A percentile compares a stretch with the other conserved stretches of the same genome.
phyloP scores from a whole-genome alignment of 352 stramenopile genomes.

The Globisporangium yorkense region DNA sequence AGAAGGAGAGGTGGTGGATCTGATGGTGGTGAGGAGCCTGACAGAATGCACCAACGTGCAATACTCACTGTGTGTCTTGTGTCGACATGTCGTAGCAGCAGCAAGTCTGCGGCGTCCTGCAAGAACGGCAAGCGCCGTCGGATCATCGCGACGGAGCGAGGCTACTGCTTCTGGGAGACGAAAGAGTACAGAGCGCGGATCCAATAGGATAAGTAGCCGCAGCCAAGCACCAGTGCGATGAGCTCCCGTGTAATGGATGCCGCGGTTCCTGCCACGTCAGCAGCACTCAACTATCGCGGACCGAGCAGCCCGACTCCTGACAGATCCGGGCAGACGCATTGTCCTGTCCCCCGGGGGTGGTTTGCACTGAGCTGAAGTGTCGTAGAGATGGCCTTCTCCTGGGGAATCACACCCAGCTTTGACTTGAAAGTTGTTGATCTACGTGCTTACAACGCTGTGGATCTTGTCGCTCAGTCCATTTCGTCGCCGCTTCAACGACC shows the following conservation, averaged over 20 bases:
- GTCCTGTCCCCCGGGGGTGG: background rate
- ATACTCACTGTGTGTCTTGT: no score
- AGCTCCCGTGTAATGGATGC: background rate
- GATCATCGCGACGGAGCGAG: no score
- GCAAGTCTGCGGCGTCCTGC: no score
- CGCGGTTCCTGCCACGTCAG: background rate
- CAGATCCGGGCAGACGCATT: no score
- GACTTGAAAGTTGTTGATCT: background rate
- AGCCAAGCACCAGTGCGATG: background rate
- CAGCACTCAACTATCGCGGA: background rate
- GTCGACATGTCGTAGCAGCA: no score
- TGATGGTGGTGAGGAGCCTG: no score
- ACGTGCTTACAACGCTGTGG: background rate
- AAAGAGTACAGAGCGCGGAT: no score
- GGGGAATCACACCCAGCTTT: background rate
- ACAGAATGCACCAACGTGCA: no score
- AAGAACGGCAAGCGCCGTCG: no score
- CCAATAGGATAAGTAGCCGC: background rate
- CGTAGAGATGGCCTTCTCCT: background rate
- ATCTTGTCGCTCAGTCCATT: constrained; percentile 8
- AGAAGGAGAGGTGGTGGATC: no score
- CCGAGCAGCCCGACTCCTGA: background rate
- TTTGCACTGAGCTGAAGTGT: background rate
- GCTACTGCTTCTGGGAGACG: no score
- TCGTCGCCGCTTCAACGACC: constrained; percentile 39